Evolutionary conservation across 1,284 basidiomycete species (phyloP).

Genomic region (Phylloboletellus chloephorus): DNA sequence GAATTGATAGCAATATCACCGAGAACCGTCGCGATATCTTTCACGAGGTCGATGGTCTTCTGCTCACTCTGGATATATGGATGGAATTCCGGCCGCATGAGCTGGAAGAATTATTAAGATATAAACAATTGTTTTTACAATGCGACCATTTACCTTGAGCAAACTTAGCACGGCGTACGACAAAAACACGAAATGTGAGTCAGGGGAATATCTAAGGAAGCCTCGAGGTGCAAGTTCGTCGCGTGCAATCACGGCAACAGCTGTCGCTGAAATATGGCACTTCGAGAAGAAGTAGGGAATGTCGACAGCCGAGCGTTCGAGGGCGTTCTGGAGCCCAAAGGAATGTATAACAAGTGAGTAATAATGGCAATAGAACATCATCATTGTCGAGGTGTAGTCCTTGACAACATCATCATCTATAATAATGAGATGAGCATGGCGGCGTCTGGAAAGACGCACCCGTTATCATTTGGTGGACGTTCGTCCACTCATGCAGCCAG

Average conservation of each 20-base stretch:
- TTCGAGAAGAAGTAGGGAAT: slow-evolving; percentile 85
- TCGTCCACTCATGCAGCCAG: slow-evolving; percentile 64
- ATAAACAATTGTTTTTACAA: not conserved
- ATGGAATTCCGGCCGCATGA: slow-evolving; percentile 78
- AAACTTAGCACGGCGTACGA: slow-evolving; percentile 86
- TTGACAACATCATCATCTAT: slow-evolving; percentile 31
- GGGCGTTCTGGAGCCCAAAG: slow-evolving; percentile 90
- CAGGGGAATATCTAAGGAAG: slow-evolving; percentile 80
- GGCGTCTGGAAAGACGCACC: slow-evolving; percentile 10
- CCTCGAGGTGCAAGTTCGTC: slow-evolving; percentile 74
- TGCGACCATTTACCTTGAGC: slow-evolving; percentile 60
- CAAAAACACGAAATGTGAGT: slow-evolving; percentile 88
- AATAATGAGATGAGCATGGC: slow-evolving; percentile 6
- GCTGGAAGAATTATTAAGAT: slow-evolving; percentile 38
- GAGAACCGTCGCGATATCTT: slow-evolving; percentile 75
- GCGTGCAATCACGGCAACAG: slow-evolving; percentile 63
- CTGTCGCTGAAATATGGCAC: slow-evolving; percentile 72
- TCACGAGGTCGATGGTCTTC: slow-evolving; percentile 66
- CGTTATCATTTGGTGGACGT: slow-evolving; percentile 18
- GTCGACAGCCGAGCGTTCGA: slow-evolving; percentile 70
- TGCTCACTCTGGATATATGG: slow-evolving; percentile 70
- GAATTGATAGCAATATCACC: slow-evolving; percentile 70
- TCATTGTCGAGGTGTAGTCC: slow-evolving; percentile 51
- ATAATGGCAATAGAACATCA: slow-evolving; percentile 80
- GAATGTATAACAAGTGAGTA: slow-evolving; percentile 86